These are phyloP conservation scores for Globisporangium paroecandrum DNA, from an alignment of 352 stramenopile species.

Conservation along the genomic window DNA sequence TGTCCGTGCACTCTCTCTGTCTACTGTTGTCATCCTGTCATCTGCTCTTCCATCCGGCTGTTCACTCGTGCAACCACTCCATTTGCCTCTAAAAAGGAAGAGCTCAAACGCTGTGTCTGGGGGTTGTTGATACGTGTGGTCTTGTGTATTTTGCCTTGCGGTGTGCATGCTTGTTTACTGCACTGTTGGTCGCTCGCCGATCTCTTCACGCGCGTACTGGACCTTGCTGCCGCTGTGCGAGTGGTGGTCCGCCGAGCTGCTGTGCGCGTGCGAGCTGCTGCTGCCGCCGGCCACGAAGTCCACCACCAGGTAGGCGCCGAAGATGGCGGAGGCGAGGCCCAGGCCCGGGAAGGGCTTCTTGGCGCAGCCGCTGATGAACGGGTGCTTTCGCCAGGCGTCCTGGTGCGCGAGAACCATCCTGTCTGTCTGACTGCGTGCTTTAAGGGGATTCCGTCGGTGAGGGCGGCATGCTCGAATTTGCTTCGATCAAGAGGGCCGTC, in stretches of 20 bases:
- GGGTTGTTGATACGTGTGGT: neutral
- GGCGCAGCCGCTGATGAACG: constrained; percentile 74
- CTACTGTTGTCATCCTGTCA: too few relatives aligned
- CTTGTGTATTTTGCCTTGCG: neutral
- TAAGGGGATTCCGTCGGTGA: constrained; percentile 18
- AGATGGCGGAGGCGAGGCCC: constrained; percentile 72
- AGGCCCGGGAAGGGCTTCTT: constrained; percentile 87
- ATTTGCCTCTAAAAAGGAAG: neutral
- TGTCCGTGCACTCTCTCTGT: neutral
- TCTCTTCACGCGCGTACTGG: constrained; percentile 51
- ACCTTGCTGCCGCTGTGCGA: constrained; percentile 44
- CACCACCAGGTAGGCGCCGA: constrained; percentile 73
- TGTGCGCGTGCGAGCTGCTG: constrained; percentile 28
- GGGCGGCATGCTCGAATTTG: neutral
- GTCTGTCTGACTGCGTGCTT: neutral
- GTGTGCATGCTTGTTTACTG: constrained; percentile 21
- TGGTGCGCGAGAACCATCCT: constrained; percentile 84
- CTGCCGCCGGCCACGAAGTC: constrained; percentile 53
- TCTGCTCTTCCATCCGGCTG: neutral
- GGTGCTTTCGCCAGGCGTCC: constrained; percentile 87
- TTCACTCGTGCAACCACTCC: neutral
- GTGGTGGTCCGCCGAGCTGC: constrained; percentile 21
- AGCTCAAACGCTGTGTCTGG: neutral
- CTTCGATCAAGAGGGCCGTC: constrained; percentile 3
- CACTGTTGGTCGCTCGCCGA: constrained; percentile 57